Evolutionary conservation across 345 rosid genomes (phyloP), one percentile per base, ranked within the genome.

Genomic region (Moringa oleifera): DNA sequence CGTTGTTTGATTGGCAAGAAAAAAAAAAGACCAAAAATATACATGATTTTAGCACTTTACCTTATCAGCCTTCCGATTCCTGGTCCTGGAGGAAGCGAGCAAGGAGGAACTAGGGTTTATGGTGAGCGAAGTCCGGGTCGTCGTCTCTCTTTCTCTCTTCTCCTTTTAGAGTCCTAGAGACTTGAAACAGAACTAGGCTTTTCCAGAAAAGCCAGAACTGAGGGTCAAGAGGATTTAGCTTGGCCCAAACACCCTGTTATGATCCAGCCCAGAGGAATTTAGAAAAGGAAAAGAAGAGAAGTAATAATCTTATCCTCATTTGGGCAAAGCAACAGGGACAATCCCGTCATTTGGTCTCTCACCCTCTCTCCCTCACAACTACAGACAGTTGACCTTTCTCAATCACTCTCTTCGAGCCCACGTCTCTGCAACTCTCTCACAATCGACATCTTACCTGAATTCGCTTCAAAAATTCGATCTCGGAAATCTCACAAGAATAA

Each of bases 321-420:
- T 33, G 37, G 11, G 11, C 6, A 4, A 33, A 33, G 6, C 37
- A 33, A 4, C 6, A 33, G 37, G 37, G 65, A 22, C 8, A 52
- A 31, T 24, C 31, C 15, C 1, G 66, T 51, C 51, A 62, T 31
- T 51, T 33, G 5, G 37, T n/a, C 46, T 18, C 21, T 7, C 50
- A 4, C 46, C 10, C 25, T 18, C 53, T 6, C 37, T 33, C 37
- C 11, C 37, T 33, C 37, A 5, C 11, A 11, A 11, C 11, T 10
- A 10, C 53, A 1, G n/a, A 28, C 62, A 18, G 33, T 51, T 47
- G 69, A 66, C 62, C 20, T 55, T 47, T 57, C n/a, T n/a, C 62
- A 63, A 36, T 33, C 58, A 33, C 12, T 57, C 22, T 46, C 68
- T 66, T 57, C 20, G 62, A 66, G 25, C 37, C 33, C 57, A 57